Percentiles rank a stretch among this genome's conserved stretches.
phyloP scores from a whole-genome alignment of 2,329 filamentous ascomycete species.

The Leptodontidium sp. region DNA sequence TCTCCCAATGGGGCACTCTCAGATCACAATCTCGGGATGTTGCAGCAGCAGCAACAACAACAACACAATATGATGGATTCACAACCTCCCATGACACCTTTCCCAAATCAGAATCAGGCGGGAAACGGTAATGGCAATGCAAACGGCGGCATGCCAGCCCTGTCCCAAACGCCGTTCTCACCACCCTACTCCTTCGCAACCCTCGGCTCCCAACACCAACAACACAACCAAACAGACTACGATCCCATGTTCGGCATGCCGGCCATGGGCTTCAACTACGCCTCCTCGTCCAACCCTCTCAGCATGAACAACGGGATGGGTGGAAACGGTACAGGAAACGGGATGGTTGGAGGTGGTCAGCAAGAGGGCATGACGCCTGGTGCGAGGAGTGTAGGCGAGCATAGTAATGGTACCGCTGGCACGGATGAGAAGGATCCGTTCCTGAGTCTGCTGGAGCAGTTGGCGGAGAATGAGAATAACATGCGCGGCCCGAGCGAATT shows the following conservation, averaged over 20 bases:
- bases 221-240: slow-evolving; percentile 48
- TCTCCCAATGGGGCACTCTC: slow-evolving; percentile 41
- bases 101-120: slow-evolving; percentile 17
- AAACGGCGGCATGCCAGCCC: slow-evolving; percentile 27
- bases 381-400: slow-evolving; percentile 58
- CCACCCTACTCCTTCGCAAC: slow-evolving; percentile 45
- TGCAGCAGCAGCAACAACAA: slow-evolving; percentile 25
- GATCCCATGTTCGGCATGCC: slow-evolving; percentile 68
- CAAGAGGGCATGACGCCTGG: slow-evolving; percentile 51
- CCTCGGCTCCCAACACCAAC: slow-evolving; percentile 15
- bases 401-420: slow-evolving; percentile 44
- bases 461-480: slow-evolving; percentile 80
- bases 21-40: slow-evolving; percentile 18
- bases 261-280: slow-evolving; percentile 56
- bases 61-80: slow-evolving; percentile 3
- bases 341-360: slow-evolving; percentile 56
- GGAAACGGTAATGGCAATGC: not conserved
- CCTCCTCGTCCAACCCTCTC: not conserved
- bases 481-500: slow-evolving; percentile 76
- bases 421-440: slow-evolving; percentile 77
- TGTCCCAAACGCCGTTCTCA: slow-evolving; percentile 45
- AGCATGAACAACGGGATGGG: not conserved
- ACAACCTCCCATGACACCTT: slow-evolving; percentile 28
- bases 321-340: slow-evolving; percentile 55
- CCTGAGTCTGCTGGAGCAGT: slow-evolving; percentile 78